Base-by-base conservation (phyloP, 2,329 filamentous ascomycete species). In the Ceratocystis eucalypticola region DNA sequence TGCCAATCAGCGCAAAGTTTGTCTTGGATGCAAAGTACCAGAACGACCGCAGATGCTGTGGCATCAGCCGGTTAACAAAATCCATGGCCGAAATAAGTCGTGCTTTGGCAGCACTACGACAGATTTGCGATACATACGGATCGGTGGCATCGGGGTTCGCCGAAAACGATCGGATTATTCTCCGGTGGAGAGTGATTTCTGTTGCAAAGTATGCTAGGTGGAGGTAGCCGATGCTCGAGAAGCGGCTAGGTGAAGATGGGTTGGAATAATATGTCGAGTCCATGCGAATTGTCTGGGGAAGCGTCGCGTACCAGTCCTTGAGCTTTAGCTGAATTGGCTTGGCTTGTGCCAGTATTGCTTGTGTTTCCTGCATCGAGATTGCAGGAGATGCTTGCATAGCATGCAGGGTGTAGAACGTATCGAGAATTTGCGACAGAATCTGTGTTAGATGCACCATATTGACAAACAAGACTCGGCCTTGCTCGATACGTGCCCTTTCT, bases 11-110 rank as follows among this genome's bases (percentile, higher is more conserved):
- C 0, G 93, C 92, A 76, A 97, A 96, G 76, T 96, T 96, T 46
- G 88, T 89, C 72, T 91, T 89, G 50, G 88, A 90, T 1, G 89
- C 86, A 73, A 92, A 93, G 73, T 89, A 92, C 93, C 93, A 97
- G 76, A 96, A 96, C 0, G 90, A 84, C n/a, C 88, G 85, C 37
- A 96, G 81, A 72, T 97, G 92, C 45, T 87, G 84, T 0, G 91
- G 90, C 57, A 88, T 91, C 41, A 97, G 83, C 0, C 93, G 87
- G 76, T 96, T 96, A 71, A 96, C 91, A 75, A 96, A 96, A 74
- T 97, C 93, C 89, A 97, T 96, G 69, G 92, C 91, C 25, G 89
- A 95, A 73, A 96, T 96, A 44, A 97, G 82, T 5, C 93, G 88
- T 0, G 93, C 95, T 75, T 96, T 96, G 65, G 93, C 93, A 3